Evolutionary conservation across 179 eudicot species (phyloP).

Genomic region (Spinacia oleracea): DNA sequence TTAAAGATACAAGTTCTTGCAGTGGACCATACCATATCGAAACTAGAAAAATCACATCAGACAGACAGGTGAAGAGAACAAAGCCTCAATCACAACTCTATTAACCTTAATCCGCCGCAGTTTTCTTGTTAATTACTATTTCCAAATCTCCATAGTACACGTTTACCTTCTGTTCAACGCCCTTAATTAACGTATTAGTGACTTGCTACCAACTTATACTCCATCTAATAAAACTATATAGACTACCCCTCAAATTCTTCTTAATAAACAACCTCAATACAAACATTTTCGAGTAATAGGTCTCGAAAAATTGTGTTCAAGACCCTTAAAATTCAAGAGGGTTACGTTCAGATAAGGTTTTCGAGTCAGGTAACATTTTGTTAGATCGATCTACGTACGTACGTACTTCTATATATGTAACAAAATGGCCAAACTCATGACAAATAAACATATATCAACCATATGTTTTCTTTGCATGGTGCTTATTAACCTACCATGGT

Average conservation of each 20-base stretch:
- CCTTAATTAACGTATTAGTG: background rate
- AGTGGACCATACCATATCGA: too few species aligned
- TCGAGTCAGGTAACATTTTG: background rate
- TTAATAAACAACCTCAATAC: background rate
- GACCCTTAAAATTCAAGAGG: background rate
- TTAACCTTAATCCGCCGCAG: background rate
- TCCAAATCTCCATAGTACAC: constrained; percentile 6
- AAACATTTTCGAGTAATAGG: background rate
- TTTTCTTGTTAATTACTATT: background rate
- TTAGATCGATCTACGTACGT: too few species aligned
- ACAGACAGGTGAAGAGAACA: too few species aligned
- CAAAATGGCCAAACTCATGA: constrained; percentile 19
- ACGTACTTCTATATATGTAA: too few species aligned
- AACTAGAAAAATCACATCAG: too few species aligned
- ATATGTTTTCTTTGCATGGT: background rate
- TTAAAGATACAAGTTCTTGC: too few species aligned
- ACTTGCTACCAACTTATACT: constrained; percentile 15
- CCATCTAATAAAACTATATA: constrained; percentile 12
- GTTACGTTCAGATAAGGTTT: background rate
- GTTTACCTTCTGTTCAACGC: constrained; percentile 16
- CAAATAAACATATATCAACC: background rate
- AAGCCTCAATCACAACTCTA: too few species aligned
- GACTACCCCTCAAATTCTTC: background rate
- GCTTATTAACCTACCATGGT: background rate
- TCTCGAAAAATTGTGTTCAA: background rate